Evolutionary conservation across 2,329 filamentous ascomycete genomes (phyloP).

Genomic region (Fusarium avenaceum): DNA sequence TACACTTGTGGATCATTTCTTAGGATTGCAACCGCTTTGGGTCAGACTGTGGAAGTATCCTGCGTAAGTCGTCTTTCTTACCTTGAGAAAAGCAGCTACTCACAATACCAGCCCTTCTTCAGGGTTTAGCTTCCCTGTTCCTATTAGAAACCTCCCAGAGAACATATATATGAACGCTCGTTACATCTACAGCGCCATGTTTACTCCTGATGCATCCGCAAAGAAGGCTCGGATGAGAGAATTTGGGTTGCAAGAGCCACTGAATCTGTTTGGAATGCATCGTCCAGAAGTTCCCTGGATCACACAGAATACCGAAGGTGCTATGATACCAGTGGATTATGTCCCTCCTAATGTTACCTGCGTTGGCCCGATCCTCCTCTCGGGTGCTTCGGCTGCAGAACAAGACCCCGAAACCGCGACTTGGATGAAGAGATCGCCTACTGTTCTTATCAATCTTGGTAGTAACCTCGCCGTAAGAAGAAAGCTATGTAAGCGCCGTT

Average conservation of each 20-base stretch:
- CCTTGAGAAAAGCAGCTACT: not conserved
- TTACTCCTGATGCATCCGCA: conserved; percentile 45
- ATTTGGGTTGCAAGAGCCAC: conserved; percentile 37
- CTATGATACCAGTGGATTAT: conserved; percentile 19
- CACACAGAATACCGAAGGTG: conserved; percentile 45
- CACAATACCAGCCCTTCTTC: conserved; percentile 54
- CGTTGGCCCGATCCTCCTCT: conserved; percentile 62
- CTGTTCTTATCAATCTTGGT: conserved; percentile 64
- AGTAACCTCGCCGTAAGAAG: conserved; percentile 47
- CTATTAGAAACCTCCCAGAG: conserved; percentile 52
- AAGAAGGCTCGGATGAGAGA: conserved; percentile 43
- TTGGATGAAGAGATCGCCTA: conserved; percentile 60
- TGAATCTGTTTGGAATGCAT: conserved; percentile 46
- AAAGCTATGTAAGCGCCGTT: fast-evolving
- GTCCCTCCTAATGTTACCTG: conserved; percentile 44
- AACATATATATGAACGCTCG: conserved; percentile 53
- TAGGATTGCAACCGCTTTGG: conserved; percentile 29
- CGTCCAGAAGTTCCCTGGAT: conserved; percentile 50
- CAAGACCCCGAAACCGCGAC: conserved; percentile 58
- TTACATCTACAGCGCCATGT: conserved; percentile 49
- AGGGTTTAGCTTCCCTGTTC: conserved; percentile 61
- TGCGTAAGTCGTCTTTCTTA: conserved; percentile 13
- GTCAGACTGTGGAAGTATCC: conserved; percentile 45
- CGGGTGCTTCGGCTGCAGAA: conserved; percentile 52
- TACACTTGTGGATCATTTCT: conserved; percentile 30